Conservation (phyloP, 2,329 filamentous ascomycete genomes). For the Clathrospora elynae region DNA sequence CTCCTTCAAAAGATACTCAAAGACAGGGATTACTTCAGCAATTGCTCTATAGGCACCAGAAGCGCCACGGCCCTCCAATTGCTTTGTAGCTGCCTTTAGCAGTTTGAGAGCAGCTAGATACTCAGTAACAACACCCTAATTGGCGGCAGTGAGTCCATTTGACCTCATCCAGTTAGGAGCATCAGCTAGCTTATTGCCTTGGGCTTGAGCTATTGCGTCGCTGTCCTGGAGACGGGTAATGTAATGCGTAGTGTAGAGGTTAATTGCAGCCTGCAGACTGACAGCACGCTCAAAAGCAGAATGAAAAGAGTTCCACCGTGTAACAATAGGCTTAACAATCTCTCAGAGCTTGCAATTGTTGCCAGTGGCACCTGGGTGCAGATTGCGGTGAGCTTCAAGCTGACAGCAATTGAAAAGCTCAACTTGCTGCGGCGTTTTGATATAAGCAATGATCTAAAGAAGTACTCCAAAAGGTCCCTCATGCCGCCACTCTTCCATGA, state of each 20-base stretch:
- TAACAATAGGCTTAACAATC: too few species aligned
- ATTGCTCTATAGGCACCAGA: background rate
- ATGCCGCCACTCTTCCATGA: too few species aligned
- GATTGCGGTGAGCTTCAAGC: too few species aligned
- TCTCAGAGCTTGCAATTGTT: too few species aligned
- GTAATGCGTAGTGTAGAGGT: background rate
- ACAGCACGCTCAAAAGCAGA: too few species aligned
- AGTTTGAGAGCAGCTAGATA: background rate
- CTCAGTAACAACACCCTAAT: slow-evolving; percentile 1
- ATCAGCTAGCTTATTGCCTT: background rate
- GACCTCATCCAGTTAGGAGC: background rate
- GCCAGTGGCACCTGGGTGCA: too few species aligned
- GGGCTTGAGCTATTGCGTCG: background rate
- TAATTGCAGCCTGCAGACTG: background rate
- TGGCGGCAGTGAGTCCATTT: background rate
- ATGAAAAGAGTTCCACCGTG: too few species aligned
- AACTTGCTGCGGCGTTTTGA: too few species aligned
- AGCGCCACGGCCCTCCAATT: background rate
- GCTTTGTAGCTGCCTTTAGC: slow-evolving; percentile 1
- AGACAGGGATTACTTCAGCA: slow-evolving; percentile 4
- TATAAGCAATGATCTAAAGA: too few species aligned
- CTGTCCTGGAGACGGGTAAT: background rate
- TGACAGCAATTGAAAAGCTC: too few species aligned
- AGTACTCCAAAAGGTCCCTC: too few species aligned
- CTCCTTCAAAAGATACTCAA: background rate